phyloP scores from a whole-genome alignment of 768 basidiomycete species.

The Rhizopogon vesiculosus region DNA sequence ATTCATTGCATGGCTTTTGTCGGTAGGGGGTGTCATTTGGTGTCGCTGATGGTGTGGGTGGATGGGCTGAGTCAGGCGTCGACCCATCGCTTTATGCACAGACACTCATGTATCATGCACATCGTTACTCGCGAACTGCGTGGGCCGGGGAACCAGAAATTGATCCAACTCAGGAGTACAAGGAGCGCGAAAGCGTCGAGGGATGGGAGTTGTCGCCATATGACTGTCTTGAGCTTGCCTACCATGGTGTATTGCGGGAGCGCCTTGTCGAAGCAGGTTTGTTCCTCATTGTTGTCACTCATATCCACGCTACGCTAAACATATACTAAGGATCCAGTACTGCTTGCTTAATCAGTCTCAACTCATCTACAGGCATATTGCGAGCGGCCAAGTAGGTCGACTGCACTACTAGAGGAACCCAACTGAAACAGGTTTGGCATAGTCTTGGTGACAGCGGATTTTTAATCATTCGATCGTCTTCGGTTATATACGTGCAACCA shows the following conservation, averaged over 20 bases:
- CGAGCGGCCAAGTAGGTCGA: constrained; percentile 69
- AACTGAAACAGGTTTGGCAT: constrained; percentile 6
- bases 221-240: constrained; percentile 69
- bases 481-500: constrained; percentile 46
- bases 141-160: constrained; percentile 85
- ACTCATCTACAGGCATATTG: constrained; percentile 68
- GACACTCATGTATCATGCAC: constrained; percentile 83
- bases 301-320: constrained; percentile 3
- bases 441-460: constrained; percentile 82
- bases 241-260: constrained; percentile 67
- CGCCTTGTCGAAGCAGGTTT: constrained; percentile 49
- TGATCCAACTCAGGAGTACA: constrained; percentile 71
- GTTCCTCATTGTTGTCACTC: constrained; percentile 13
- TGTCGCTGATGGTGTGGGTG: constrained; percentile 91
- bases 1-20: constrained; percentile 15
- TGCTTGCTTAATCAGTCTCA: constrained; percentile 70
- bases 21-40: constrained; percentile 74
- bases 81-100: constrained; percentile 92
- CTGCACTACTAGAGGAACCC: not conserved
- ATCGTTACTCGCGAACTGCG: constrained; percentile 63
- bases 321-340: constrained; percentile 69
- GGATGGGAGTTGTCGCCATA: constrained; percentile 67
- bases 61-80: constrained; percentile 80
- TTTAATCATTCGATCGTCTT: constrained; percentile 63
- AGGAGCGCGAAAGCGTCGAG: constrained; percentile 57